These are phyloP conservation scores for Fusarium sp. DNA, from an alignment of 2,329 filamentous ascomycete species.

Conservation along the genomic window DNA sequence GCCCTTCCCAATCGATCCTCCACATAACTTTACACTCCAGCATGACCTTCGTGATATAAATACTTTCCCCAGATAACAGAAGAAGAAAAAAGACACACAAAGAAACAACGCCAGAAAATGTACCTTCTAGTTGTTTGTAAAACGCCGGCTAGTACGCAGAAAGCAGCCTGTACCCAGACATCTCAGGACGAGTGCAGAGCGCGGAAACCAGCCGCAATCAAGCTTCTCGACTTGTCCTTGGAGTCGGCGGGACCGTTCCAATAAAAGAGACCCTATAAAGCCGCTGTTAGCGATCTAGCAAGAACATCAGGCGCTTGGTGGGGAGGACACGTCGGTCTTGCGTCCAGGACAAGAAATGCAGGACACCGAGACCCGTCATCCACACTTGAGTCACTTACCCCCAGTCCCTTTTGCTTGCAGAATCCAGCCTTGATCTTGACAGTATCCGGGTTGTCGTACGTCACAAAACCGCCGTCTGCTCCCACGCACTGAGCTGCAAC, in stretches of 20 bases:
- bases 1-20: slow-evolving; percentile 23
- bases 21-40: slow-evolving; percentile 16
- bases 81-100: slow-evolving; percentile 18
- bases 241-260: slow-evolving; percentile 81
- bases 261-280: slow-evolving; percentile 76
- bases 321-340: slow-evolving; percentile 19
- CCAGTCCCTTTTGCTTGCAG: slow-evolving; percentile 75
- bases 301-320: slow-evolving; percentile 8
- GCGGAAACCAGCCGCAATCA: slow-evolving; percentile 67
- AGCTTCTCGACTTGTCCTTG: slow-evolving; percentile 63
- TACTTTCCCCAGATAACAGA: slow-evolving; percentile 2
- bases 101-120: slow-evolving; percentile 30
- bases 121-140: slow-evolving; percentile 26
- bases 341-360: slow-evolving; percentile 23
- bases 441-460: slow-evolving; percentile 81
- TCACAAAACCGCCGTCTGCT: slow-evolving; percentile 79
- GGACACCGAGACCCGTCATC: slow-evolving; percentile 12
- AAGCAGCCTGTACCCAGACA: slow-evolving; percentile 24
- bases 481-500: slow-evolving; percentile 78
- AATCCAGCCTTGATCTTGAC: slow-evolving; percentile 79
- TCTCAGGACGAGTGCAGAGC: slow-evolving; percentile 58
- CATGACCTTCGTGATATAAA: slow-evolving; percentile 29
- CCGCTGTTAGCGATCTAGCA: slow-evolving; percentile 30
- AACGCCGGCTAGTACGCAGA: slow-evolving; percentile 35
- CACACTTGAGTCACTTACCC: slow-evolving; percentile 55